Base-by-base conservation (phyloP, 345 rosid species). In the Orychophragmus violaceus region DNA sequence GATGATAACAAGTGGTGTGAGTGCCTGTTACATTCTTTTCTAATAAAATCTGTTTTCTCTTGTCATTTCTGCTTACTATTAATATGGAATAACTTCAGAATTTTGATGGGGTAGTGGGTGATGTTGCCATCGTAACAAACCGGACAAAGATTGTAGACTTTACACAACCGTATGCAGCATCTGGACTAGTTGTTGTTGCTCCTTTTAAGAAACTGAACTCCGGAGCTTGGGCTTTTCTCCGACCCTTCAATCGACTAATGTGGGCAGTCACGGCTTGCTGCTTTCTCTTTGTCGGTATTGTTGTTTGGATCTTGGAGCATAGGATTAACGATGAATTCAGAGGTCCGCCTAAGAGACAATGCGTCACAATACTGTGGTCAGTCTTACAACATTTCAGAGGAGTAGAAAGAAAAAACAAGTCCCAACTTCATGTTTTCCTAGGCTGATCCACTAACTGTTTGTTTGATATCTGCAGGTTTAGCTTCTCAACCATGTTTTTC, bases 251-350 rank as follows among this genome's bases (percentile, higher is more conserved):
- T 71, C 66, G 75, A 4, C 79, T 29, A 27, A 81, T 90, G 96
- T 94, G 97, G 99, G 76, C 74, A 12, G 83, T 90, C 64, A 90
- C 92, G 3, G 78, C 71, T 68, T 73, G 75, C 48, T 90, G 82
- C 74, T 94, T 94, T 76, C 63, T 94, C 14, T 69, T 74, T 77
- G 76, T 94, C 5, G 99, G 97, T 17, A 55, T 87, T 53, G 95
- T 94, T 45, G 88, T 94, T 33, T 94, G 99, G 99, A 79, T 85
- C 79, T 79, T 94, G 68, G 99, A 94, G 76, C 99, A 94, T 68
- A 74, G 99, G 77, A 79, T 78, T 51, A 94, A 94, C 22, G 97
- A 94, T 46, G 96, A 94, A 28, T 94, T 94, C 81, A 79, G 99
- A 63, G 99, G 99, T 27, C 79, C 99, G 6, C 99, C 99, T 18